Conservation (phyloP, 768 basidiomycete species). For the Lactifluus subvellereus region DNA sequence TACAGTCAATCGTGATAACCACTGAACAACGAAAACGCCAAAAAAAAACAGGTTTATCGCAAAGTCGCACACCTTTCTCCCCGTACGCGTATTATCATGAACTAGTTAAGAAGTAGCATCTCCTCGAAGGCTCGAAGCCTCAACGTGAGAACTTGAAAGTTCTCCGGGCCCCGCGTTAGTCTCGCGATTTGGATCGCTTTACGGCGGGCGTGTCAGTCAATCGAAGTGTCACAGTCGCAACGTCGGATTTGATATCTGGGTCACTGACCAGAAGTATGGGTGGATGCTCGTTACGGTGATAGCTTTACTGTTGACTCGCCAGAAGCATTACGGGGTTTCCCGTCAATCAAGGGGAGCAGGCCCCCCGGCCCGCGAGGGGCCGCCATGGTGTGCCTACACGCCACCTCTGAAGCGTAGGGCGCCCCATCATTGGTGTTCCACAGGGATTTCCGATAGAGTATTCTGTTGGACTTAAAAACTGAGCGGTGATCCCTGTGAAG, state of each 20-base stretch:
- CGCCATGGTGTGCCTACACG: background rate
- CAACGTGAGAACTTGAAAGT: no score
- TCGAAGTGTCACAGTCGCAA: background rate
- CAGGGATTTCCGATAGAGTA: background rate
- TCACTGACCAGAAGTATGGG: background rate
- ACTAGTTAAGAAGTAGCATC: no score
- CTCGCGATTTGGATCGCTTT: background rate
- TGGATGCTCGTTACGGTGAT: background rate
- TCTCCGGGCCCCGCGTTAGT: no score
- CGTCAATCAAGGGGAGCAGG: no score
- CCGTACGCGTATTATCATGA: no score
- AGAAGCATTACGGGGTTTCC: no score
- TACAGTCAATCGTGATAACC: no score
- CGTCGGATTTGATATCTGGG: background rate
- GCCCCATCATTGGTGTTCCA: background rate
- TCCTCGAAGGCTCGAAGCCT: no score
- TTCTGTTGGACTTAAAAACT: background rate
- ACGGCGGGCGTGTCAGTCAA: background rate
- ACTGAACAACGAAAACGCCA: no score
- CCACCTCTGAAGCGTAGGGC: background rate
- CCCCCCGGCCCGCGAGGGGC: background rate
- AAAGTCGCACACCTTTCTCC: no score
- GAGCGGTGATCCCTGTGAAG: background rate
- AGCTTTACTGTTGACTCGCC: background rate
- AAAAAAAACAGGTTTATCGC: no score